These are phyloP conservation scores for Ophiostoma populinum DNA, from an alignment of 2,329 filamentous ascomycete species.

Conservation along the genomic window DNA sequence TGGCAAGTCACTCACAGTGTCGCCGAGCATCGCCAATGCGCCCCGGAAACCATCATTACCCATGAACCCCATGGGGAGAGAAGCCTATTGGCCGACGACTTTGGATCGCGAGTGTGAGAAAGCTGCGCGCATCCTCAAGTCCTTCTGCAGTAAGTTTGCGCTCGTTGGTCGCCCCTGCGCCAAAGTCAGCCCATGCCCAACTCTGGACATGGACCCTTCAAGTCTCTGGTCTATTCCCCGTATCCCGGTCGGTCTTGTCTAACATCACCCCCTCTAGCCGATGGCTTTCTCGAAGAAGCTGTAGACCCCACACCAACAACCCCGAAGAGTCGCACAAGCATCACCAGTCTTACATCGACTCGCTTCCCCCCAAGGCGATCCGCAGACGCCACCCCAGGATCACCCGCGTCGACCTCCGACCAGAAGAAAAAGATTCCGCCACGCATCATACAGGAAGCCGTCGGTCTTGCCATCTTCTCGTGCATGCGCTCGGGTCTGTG, in stretches of 20 bases:
- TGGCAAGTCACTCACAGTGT: conserved; percentile 7
- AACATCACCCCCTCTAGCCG: conserved; percentile 21
- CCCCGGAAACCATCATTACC: conserved; percentile 40
- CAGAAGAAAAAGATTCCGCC: conserved; percentile 66
- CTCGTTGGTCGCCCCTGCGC: too few species aligned
- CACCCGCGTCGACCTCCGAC: conserved; percentile 20
- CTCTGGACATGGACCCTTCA: too few species aligned
- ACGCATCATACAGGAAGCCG: conserved; percentile 72
- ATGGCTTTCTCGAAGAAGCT: conserved; percentile 35
- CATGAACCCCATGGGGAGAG: conserved; percentile 57
- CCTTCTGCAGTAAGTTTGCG: conserved; percentile 67
- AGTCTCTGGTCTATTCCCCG: not conserved
- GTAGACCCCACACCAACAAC: conserved; percentile 17
- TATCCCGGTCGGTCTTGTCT: conserved; percentile 5
- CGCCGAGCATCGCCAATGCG: conserved; percentile 8
- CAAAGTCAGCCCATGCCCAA: too few species aligned
- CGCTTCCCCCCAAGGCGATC: conserved; percentile 7
- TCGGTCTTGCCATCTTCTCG: conserved; percentile 83
- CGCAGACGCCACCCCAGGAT: conserved; percentile 5
- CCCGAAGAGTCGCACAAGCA: conserved; percentile 12
- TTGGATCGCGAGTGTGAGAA: conserved; percentile 64
- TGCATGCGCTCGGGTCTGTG: conserved; percentile 89
- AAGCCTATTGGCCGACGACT: conserved; percentile 61
- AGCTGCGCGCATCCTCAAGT: conserved; percentile 57
- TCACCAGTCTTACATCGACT: conserved; percentile 8